A percentile compares a stretch with the other conserved stretches of the same genome.
These are phyloP conservation scores for Alternaria novae-zelandiae DNA, from an alignment of 2,329 filamentous ascomycete species.

Conservation along the genomic window DNA sequence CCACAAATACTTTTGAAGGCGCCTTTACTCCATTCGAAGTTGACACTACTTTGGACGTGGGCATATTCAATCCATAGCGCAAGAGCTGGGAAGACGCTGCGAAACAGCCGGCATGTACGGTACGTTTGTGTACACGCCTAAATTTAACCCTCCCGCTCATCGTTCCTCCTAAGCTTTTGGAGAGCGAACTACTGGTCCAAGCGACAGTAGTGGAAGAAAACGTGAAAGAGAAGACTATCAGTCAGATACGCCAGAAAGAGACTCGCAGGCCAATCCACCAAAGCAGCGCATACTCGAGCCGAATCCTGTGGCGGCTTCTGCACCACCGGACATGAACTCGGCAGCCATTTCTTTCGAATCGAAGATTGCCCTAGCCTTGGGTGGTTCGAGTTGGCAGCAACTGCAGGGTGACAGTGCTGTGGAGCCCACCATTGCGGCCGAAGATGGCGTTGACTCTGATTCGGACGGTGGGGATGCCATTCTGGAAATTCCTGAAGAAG, in stretches of 20 bases:
- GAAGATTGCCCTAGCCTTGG: conserved; percentile 19
- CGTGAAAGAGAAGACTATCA: neutral
- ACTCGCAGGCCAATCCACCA: neutral
- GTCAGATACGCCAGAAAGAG: neutral
- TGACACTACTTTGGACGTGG: neutral
- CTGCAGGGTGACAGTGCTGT: conserved; percentile 5
- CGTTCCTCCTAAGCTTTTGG: neutral
- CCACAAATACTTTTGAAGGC: neutral
- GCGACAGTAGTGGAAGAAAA: neutral
- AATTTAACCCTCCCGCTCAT: neutral
- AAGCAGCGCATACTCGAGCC: neutral
- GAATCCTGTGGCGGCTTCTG: neutral
- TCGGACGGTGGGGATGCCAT: neutral
- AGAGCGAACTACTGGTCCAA: neutral
- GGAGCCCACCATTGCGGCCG: neutral
- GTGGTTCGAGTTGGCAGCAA: conserved; percentile 19
- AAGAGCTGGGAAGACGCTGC: neutral
- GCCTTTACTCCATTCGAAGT: neutral
- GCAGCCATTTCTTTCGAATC: conserved; percentile 17
- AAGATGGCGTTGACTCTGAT: neutral
- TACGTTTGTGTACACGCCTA: neutral
- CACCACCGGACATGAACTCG: neutral
- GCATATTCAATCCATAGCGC: neutral
- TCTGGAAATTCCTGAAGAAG: neutral
- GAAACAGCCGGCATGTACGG: neutral